Evolutionary conservation across 805 yeast genomes (phyloP).

Genomic region (Nematodospora valgi): DNA sequence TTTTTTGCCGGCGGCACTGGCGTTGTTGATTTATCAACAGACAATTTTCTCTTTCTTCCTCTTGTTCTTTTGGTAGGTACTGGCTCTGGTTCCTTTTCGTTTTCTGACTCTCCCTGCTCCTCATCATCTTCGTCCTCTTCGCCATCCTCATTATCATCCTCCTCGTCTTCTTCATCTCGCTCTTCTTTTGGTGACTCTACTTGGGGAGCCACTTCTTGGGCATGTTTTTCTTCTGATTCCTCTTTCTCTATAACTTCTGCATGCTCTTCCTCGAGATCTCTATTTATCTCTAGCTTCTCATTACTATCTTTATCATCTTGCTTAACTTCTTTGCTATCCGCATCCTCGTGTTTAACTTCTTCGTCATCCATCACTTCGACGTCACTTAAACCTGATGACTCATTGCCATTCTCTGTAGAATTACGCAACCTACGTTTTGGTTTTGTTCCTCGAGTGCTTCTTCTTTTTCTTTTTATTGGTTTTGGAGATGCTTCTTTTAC

Average conservation of each 20-base stretch:
- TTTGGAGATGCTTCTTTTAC: conserved; percentile 6
- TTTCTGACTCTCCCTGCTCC: conserved; percentile 4
- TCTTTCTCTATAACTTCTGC: conserved; percentile 7
- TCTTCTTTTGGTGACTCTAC: conserved; percentile 19
- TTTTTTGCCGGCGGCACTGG: conserved; percentile 6
- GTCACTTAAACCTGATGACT: conserved; percentile 13
- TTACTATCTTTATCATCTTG: conserved; percentile 3
- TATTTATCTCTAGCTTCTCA: conserved; percentile 6
- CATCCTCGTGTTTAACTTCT: conserved; percentile 7
- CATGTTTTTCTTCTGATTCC: conserved; percentile 9
- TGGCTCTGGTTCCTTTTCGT: conserved; percentile 1
- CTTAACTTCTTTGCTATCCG: too few relatives aligned
- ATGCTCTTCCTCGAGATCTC: conserved; percentile 6
- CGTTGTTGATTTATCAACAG: neutral
- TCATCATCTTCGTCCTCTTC: conserved; percentile 10
- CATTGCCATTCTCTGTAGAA: conserved; percentile 9
- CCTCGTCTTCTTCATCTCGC: conserved; percentile 13
- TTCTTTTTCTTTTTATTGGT: conserved; percentile 8
- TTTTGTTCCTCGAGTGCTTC: conserved; percentile 11
- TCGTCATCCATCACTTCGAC: conserved; percentile 9
- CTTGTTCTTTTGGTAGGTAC: neutral
- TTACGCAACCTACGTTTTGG: conserved; percentile 6
- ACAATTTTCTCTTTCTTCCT: neutral
- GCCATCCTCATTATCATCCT: conserved; percentile 9
- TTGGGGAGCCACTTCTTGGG: conserved; percentile 1